A percentile compares a stretch with the other conserved stretches of the same genome.
Conservation (phyloP, 2,329 filamentous ascomycete species). For the Blastomyces parvus region DNA sequence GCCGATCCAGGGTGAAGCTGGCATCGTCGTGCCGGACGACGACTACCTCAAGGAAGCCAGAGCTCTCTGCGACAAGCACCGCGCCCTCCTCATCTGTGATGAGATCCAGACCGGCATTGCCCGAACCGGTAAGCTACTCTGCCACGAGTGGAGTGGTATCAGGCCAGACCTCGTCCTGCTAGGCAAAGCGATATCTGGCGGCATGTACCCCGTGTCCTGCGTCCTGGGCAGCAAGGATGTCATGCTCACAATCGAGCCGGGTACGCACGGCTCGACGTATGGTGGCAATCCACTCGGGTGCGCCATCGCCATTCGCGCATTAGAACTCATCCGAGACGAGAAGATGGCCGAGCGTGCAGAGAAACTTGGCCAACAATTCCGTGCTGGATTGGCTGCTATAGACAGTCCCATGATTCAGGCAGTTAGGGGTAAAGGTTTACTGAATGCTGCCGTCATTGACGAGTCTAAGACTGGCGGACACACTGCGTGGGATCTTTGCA, state of each 20-base stretch:
- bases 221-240: constrained; percentile 81
- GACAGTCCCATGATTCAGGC: constrained; percentile 70
- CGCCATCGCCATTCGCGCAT: constrained; percentile 85
- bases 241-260: constrained; percentile 92
- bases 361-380: constrained; percentile 70
- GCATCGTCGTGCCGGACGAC: constrained; percentile 87
- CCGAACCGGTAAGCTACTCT: constrained; percentile 85
- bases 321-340: constrained; percentile 90
- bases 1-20: constrained; percentile 94
- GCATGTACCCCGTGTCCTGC: constrained; percentile 97
- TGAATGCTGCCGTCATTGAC: constrained; percentile 95
- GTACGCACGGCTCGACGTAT: constrained; percentile 97
- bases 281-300: constrained; percentile 94
- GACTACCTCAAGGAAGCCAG: constrained; percentile 74
- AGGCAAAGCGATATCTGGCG: constrained; percentile 94
- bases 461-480: constrained; percentile 76
- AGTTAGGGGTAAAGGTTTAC: constrained; percentile 81
- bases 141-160: constrained; percentile 88
- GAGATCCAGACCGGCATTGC: constrained; percentile 98
- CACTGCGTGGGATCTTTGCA: constrained; percentile 90
- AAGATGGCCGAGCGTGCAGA: constrained; percentile 76
- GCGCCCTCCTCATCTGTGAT: constrained; percentile 91
- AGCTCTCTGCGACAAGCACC: constrained; percentile 85
- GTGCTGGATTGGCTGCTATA: constrained; percentile 64
- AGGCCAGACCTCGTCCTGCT: constrained; percentile 91